Evolutionary conservation across 208 protist species (phyloP).

Genomic region (Acanthamoeba royreba): DNA sequence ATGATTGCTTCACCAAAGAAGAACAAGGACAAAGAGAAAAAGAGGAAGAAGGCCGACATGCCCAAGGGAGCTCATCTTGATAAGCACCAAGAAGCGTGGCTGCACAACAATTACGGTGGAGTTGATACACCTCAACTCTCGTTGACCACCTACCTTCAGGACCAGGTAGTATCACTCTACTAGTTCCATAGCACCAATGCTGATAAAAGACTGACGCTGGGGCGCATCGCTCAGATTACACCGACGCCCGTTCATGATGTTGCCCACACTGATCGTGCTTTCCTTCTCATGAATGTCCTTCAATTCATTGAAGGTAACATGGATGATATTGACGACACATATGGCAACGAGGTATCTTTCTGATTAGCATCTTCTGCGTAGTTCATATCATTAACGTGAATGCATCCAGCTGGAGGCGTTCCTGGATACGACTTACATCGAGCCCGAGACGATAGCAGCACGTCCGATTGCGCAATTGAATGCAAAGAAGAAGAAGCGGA

Average conservation of each 20-base stretch:
- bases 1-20: neutral
- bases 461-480: neutral
- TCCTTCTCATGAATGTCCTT: neutral
- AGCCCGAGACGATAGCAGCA: neutral
- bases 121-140: neutral
- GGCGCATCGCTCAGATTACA: neutral
- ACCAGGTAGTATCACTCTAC: neutral
- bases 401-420: neutral
- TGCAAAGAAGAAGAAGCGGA: neutral
- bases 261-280: neutral
- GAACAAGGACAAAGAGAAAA: too few relatives aligned
- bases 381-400: neutral
- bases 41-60: too few relatives aligned
- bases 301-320: slow-evolving; percentile 21
- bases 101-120: neutral
- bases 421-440: neutral
- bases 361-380: neutral
- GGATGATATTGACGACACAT: neutral
- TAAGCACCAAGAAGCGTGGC: neutral
- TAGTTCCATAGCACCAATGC: neutral
- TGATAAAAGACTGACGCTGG: neutral
- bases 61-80: neutral
- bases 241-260: neutral
- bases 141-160: neutral
- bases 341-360: neutral